Evolutionary conservation across 2,329 filamentous ascomycete species (phyloP).

Genomic region (Cladophialophora yegresii): DNA sequence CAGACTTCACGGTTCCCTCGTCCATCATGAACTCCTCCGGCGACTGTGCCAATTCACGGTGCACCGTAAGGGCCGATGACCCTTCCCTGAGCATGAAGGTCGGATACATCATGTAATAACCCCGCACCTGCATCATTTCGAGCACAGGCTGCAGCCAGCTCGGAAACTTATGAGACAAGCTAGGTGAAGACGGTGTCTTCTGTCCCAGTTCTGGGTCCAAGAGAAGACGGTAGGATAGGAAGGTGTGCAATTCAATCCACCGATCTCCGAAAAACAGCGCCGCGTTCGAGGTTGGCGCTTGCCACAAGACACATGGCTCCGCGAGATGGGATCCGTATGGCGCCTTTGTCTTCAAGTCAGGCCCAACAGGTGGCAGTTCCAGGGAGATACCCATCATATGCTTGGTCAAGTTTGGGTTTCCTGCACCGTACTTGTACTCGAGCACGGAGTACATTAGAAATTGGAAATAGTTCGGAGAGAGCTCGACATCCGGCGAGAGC

Average conservation of each 20-base stretch:
- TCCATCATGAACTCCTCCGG: constrained; percentile 64
- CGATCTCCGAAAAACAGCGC: constrained; percentile 79
- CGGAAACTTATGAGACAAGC: constrained; percentile 69
- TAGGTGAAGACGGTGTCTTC: constrained; percentile 19
- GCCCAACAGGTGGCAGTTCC: constrained; percentile 63
- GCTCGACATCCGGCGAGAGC: constrained; percentile 75
- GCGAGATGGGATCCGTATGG: constrained; percentile 47
- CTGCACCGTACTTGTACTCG: constrained; percentile 70
- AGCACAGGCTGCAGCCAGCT: constrained; percentile 78
- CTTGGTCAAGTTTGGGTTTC: constrained; percentile 46
- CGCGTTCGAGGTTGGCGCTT: constrained; percentile 79
- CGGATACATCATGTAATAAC: constrained; percentile 80
- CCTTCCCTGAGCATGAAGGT: constrained; percentile 53
- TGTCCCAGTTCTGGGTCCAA: constrained; percentile 31
- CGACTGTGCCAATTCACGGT: constrained; percentile 70
- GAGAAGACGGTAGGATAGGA: constrained; percentile 65
- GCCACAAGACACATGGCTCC: constrained; percentile 72
- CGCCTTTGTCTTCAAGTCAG: constrained; percentile 61
- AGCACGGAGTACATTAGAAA: constrained; percentile 79
- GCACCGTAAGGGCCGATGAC: constrained; percentile 67
- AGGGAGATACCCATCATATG: constrained; percentile 77
- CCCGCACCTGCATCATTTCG: constrained; percentile 72
- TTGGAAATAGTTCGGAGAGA: constrained; percentile 80
- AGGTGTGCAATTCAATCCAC: constrained; percentile 83
- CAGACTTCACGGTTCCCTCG: neutral